Conservation (phyloP, 495 filamentous ascomycete genomes). For the Penicillium maclennaniae region DNA sequence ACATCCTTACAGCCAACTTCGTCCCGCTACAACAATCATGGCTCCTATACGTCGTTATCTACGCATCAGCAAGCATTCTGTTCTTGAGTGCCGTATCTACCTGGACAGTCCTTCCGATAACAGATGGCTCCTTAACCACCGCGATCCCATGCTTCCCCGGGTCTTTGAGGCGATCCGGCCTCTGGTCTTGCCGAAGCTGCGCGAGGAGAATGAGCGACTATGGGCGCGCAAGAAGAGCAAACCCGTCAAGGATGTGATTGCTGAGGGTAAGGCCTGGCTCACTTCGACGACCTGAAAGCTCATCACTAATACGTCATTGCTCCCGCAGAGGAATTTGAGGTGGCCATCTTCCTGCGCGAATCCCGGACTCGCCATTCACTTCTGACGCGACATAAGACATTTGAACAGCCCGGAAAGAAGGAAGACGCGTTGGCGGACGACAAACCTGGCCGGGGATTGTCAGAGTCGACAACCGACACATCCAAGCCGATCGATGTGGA, state of each 20-base stretch:
- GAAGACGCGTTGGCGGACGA: constrained; percentile 44
- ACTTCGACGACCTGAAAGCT: not conserved
- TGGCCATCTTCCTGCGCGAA: constrained; percentile 88
- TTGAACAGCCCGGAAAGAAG: constrained; percentile 54
- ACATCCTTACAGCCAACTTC: not conserved
- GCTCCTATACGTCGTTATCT: constrained; percentile 80
- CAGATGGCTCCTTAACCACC: constrained; percentile 71
- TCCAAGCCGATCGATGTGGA: constrained; percentile 36
- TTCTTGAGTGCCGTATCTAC: constrained; percentile 93
- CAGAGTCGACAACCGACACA: constrained; percentile 44
- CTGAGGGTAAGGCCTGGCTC: constrained; percentile 54
- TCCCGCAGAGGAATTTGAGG: constrained; percentile 82
- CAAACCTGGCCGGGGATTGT: constrained; percentile 48
- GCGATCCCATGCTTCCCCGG: constrained; percentile 68
- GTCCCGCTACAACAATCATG: constrained; percentile 45
- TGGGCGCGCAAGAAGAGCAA: constrained; percentile 59
- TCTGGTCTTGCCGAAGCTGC: constrained; percentile 80
- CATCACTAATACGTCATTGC: not conserved
- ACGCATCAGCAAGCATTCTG: constrained; percentile 80
- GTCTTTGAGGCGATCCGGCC: constrained; percentile 81
- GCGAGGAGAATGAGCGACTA: constrained; percentile 75
- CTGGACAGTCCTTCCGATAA: constrained; percentile 82
- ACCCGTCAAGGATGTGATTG: constrained; percentile 82
- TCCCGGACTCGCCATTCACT: constrained; percentile 83
- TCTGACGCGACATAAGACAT: constrained; percentile 74